These are phyloP conservation scores for Vigna hirtella DNA, from an alignment of 306 rosid species.

Conservation along the genomic window DNA sequence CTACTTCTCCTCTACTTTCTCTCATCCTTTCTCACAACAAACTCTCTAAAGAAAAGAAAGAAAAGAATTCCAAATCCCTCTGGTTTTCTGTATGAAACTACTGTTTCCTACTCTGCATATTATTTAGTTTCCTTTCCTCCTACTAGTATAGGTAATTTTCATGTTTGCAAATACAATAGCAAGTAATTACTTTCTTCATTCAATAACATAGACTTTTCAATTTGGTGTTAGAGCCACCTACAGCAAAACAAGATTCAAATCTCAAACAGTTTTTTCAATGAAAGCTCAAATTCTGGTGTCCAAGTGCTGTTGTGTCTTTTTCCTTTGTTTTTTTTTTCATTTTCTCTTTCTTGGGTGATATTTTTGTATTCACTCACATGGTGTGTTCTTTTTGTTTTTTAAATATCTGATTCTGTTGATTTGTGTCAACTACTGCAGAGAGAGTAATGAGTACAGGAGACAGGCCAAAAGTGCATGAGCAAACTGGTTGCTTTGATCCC, in stretches of 20 bases:
- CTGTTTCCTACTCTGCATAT: not conserved
- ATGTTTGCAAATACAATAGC: conserved; percentile 21
- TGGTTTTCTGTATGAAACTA: conserved; percentile 33
- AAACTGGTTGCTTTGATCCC: conserved; percentile 68
- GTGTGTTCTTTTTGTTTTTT: conserved; percentile 38
- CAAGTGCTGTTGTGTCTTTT: conserved; percentile 4
- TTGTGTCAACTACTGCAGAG: conserved; percentile 47
- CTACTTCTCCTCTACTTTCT: conserved; percentile 34
- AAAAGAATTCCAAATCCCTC: conserved; percentile 19
- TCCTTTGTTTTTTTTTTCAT: not conserved
- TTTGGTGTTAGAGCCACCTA: conserved; percentile 36
- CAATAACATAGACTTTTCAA: conserved; percentile 27
- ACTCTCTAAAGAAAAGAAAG: conserved; percentile 14
- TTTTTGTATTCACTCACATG: conserved; percentile 48
- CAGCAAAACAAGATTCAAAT: conserved; percentile 43
- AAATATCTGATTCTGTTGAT: conserved; percentile 39
- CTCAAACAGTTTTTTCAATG: conserved; percentile 32
- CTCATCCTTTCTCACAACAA: conserved; percentile 34
- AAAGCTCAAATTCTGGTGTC: conserved; percentile 30
- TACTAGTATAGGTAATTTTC: conserved; percentile 30
- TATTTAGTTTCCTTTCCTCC: conserved; percentile 24
- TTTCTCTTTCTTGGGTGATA: not conserved
- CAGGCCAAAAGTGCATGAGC: conserved; percentile 57
- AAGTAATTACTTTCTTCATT: conserved; percentile 33
- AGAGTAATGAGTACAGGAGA: conserved; percentile 40